A percentile compares a stretch with the other conserved stretches of the same genome.
Evolutionary conservation across 805 yeast genomes (phyloP).

Genomic region (Hanseniaspora occidentalis): DNA sequence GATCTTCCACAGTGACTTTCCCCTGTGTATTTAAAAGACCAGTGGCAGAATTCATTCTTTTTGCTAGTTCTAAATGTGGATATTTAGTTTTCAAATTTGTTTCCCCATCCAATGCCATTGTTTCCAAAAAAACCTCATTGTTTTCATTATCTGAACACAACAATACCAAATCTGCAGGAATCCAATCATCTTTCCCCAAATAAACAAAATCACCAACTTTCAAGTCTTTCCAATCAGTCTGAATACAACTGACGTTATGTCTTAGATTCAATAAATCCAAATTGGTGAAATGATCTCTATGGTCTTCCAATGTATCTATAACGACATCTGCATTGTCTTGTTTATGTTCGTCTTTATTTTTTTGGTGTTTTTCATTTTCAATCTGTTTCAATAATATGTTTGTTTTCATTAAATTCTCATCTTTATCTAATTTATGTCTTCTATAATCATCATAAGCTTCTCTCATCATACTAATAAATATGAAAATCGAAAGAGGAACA

Average conservation of each 20-base stretch:
- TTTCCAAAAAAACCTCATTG: constrained; percentile 68
- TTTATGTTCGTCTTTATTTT: background rate
- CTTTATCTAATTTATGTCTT: constrained; percentile 73
- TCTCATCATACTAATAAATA: constrained; percentile 76
- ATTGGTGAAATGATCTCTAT: constrained; percentile 15
- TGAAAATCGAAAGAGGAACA: constrained; percentile 74
- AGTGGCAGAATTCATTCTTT: constrained; percentile 35
- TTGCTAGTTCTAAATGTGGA: constrained; percentile 54
- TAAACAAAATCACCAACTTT: constrained; percentile 79
- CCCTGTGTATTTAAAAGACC: constrained; percentile 40
- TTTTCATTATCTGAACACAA: constrained; percentile 51
- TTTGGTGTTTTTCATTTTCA: constrained; percentile 1
- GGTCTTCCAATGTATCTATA: constrained; percentile 14
- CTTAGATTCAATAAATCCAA: constrained; percentile 7
- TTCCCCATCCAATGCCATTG: constrained; percentile 97
- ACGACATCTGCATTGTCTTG: background rate
- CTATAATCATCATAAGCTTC: constrained; percentile 92
- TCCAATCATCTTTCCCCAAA: constrained; percentile 72
- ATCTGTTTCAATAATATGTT: constrained; percentile 24
- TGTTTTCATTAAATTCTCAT: constrained; percentile 56
- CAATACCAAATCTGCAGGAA: constrained; percentile 82
- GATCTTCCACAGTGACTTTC: constrained; percentile 68
- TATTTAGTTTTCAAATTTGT: constrained; percentile 72
- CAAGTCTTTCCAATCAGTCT: constrained; percentile 56
- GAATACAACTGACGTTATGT: constrained; percentile 14